A percentile compares a stretch with the other conserved stretches of the same genome.
Conservation (phyloP, 352 stramenopile species). For the Globisporangium emineosum region DNA sequence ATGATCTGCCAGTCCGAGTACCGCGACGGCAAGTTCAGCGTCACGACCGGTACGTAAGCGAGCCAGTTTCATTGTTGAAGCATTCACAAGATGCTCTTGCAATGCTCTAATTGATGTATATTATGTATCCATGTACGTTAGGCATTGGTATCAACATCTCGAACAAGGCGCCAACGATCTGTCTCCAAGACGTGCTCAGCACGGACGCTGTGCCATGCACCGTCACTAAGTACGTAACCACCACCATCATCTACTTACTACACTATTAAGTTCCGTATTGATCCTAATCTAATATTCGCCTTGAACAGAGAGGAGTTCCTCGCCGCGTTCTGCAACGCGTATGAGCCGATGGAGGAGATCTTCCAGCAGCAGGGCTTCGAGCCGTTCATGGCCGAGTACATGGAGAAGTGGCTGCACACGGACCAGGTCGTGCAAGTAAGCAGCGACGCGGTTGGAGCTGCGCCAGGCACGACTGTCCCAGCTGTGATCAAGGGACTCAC, state of each 20-base stretch:
- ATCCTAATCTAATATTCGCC: not conserved
- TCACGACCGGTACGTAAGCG: slow-evolving; percentile 68
- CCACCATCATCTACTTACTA: not conserved
- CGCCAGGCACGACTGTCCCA: slow-evolving; percentile 30
- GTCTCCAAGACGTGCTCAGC: slow-evolving; percentile 79
- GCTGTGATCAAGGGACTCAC: slow-evolving; percentile 81
- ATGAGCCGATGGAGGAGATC: slow-evolving; percentile 79
- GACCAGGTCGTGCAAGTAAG: slow-evolving; percentile 81
- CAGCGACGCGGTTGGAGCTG: slow-evolving; percentile 26
- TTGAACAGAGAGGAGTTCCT: slow-evolving; percentile 78
- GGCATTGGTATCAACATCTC: slow-evolving; percentile 90
- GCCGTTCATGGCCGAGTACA: slow-evolving; percentile 83
- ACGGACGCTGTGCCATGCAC: slow-evolving; percentile 51
- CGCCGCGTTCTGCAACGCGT: slow-evolving; percentile 85
- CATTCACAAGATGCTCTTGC: not conserved
- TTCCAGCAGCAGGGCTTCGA: slow-evolving; percentile 82
- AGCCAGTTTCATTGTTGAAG: not conserved
- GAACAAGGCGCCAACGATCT: slow-evolving; percentile 83
- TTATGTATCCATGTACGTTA: slow-evolving; percentile 9
- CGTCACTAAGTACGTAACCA: slow-evolving; percentile 66
- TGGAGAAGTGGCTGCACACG: slow-evolving; percentile 82
- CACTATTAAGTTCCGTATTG: not conserved
- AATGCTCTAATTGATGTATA: not conserved
- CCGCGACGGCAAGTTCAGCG: slow-evolving; percentile 66
- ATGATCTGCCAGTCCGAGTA: slow-evolving; percentile 90